Base-by-base conservation (phyloP, 2,329 filamentous ascomycete genomes). In the Exophiala sideris region DNA sequence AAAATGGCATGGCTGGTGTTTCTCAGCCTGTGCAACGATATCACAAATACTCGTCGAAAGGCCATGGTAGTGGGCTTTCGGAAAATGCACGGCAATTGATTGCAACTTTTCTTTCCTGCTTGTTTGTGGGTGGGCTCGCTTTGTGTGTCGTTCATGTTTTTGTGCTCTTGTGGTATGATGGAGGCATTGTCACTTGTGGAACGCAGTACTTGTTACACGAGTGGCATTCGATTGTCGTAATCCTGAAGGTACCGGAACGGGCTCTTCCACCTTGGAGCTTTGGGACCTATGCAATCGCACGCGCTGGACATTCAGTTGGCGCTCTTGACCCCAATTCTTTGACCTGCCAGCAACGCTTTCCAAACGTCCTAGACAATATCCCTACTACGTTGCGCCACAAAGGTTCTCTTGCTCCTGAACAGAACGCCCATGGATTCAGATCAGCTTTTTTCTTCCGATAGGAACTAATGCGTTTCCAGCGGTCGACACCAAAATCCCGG, bases 1-100 rank as follows among this genome's bases (percentile, higher is more conserved):
- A 32, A 55, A 56, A 53, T 21, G 33, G 40, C 50, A 57, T 54
- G 50, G 45, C 57, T 56, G 57, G 52, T 41, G 24, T 46, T 56
- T 53, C 34, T 49, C 48, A 47, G 51, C 34, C 20, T 24, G 35
- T 54, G 50, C 48, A 48, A 58, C 52, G 44, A 53, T 50, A 50
- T 40, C 45, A 56, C 52, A 49, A 45, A 50, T 55, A 39, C 47
- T 49, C 36, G 21, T 42, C 36, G 35, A 41, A 48, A 34, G 50
- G 21, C 46, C 14, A 50, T 34, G 49, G 42, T 48, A 58, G 49
- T 45, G 41, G 54, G 33, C 36, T 44, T 44, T 44, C 38, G 39
- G 29, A 40, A 44, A 57, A 56, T 35, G 40, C 51, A 54, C 54
- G 53, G 50, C 53, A 59, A 51, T 45, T 44, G 41, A 32, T 47